Evolutionary conservation across 352 stramenopile species (phyloP), one percentile per base, ranked within the genome.

Genomic region (Phytopythium aichiense): DNA sequence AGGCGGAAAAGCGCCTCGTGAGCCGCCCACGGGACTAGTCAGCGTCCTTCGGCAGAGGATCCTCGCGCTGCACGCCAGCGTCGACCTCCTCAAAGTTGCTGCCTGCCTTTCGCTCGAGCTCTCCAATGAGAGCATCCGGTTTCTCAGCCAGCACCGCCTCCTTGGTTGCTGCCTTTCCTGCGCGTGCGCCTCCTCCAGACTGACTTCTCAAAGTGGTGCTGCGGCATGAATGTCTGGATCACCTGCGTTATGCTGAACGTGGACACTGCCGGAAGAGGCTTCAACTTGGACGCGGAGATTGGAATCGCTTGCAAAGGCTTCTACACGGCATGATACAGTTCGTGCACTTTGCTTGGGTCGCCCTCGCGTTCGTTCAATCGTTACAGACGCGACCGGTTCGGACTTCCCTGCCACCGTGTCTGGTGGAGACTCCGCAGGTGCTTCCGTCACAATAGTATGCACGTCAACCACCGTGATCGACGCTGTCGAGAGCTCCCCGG

Each of bases 121-220:
- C 63, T 40, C 61, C 52, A n/a, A 87, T 38, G 31, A 85, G 31
- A 18, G 65, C 18, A 7, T 58, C 42, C 1, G 73, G 73, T 61
- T 78, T 69, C 15, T 75, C 67, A 4, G 68, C 63, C 48, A 84
- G 50, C 22, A 74, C 4, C 37, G 73, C 75, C 30, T 85, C 64
- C 62, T 81, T 87, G 51, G 33, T 31, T 28, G 11, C 30, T 20
- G 33, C 1, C 2, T 31, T 7, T 18, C 51, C 33, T 31, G 37
- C 12, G 22, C 5, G 51, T 20, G 37, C 50, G 4, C 5, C n/a
- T 2, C 30, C 50, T 16, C 18, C 16, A 6, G 23, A 1, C 12
- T 12, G 51, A 30, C 20, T 57, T 57, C 4, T 43, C 30, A 2
- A 46, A 56, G 18, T 13, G 31, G 9, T 31, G 45, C 45, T 18